Evolutionary conservation across 2,329 filamentous ascomycete genomes (phyloP).

Genomic region (Ilyonectria destructans): DNA sequence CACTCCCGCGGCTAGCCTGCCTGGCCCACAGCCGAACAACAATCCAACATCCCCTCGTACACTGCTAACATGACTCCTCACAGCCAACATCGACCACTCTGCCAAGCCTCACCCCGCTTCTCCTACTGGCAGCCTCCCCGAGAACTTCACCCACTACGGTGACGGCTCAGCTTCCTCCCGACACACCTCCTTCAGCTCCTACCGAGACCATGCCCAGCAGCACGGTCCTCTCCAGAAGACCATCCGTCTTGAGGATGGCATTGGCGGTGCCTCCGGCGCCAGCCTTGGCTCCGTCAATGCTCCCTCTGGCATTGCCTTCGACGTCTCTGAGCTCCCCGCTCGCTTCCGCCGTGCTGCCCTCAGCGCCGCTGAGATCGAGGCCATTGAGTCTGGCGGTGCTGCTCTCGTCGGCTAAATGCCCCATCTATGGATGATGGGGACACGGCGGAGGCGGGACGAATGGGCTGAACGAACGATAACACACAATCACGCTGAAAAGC

Average conservation of each 20-base stretch:
- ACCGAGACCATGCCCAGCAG: conserved; percentile 84
- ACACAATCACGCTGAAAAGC: conserved; percentile 37
- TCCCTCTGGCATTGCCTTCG: conserved; percentile 84
- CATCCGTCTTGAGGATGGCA: conserved; percentile 60
- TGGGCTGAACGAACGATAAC: conserved; percentile 42
- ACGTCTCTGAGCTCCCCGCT: conserved; percentile 87
- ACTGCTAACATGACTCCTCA: conserved; percentile 39
- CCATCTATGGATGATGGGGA: conserved; percentile 37
- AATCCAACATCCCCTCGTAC: conserved; percentile 5
- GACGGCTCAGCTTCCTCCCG: conserved; percentile 56
- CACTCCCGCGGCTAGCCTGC: conserved; percentile 7
- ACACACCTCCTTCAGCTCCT: conserved; percentile 79
- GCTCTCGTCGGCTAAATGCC: conserved; percentile 63
- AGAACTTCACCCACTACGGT: conserved; percentile 60
- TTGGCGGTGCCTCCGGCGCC: conserved; percentile 77
- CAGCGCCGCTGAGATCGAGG: conserved; percentile 90
- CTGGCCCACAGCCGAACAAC: conserved; percentile 9
- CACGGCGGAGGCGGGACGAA: conserved; percentile 42
- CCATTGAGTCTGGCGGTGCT: conserved; percentile 93
- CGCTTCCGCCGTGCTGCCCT: conserved; percentile 86
- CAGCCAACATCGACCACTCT: conserved; percentile 81
- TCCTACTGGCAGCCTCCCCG: conserved; percentile 75
- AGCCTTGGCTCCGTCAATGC: conserved; percentile 82
- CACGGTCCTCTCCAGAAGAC: conserved; percentile 81
- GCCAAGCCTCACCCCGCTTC: conserved; percentile 82